Percentiles rank a stretch among this genome's conserved stretches.
These are phyloP conservation scores for Rosa lucieae DNA, from an alignment of 306 rosid genomes.

Conservation along the genomic window DNA sequence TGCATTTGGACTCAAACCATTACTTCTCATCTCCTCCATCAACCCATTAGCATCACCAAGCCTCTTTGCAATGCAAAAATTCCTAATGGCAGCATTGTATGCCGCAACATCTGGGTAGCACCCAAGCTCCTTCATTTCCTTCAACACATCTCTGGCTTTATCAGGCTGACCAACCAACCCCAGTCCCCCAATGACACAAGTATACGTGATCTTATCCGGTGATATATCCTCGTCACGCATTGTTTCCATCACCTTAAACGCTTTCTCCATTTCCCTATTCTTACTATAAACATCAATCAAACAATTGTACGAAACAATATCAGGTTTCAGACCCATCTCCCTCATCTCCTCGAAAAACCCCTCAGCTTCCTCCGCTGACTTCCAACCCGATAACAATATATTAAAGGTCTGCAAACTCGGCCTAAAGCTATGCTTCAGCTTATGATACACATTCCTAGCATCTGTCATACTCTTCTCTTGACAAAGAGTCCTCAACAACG, in stretches of 20 bases:
- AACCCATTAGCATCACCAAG: conserved; percentile 67
- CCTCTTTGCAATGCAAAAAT: conserved; percentile 86
- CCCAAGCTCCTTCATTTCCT: conserved; percentile 89
- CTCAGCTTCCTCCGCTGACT: conserved; percentile 77
- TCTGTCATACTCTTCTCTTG: conserved; percentile 93
- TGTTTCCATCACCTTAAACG: conserved; percentile 59
- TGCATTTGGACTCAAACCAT: conserved; percentile 72
- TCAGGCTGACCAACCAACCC: conserved; percentile 86
- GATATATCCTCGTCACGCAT: conserved; percentile 52
- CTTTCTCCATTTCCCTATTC: conserved; percentile 69
- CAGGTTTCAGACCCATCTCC: conserved; percentile 71
- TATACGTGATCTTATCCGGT: conserved; percentile 78
- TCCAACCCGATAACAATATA: conserved; percentile 87
- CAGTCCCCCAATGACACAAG: conserved; percentile 76
- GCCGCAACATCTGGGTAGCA: conserved; percentile 82
- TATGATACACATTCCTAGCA: conserved; percentile 87
- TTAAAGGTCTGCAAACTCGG: conserved; percentile 80
- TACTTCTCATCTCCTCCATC: conserved; percentile 69
- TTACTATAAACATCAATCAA: conserved; percentile 82
- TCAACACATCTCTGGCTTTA: conserved; percentile 71
- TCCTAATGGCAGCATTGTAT: conserved; percentile 76
- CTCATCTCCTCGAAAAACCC: conserved; percentile 78
- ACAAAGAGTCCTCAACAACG: conserved; percentile 76
- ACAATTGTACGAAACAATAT: conserved; percentile 76
- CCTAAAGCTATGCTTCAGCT: conserved; percentile 60